Base-by-base conservation (phyloP, 2,329 filamentous ascomycete species). In the Verticillium longisporum region DNA sequence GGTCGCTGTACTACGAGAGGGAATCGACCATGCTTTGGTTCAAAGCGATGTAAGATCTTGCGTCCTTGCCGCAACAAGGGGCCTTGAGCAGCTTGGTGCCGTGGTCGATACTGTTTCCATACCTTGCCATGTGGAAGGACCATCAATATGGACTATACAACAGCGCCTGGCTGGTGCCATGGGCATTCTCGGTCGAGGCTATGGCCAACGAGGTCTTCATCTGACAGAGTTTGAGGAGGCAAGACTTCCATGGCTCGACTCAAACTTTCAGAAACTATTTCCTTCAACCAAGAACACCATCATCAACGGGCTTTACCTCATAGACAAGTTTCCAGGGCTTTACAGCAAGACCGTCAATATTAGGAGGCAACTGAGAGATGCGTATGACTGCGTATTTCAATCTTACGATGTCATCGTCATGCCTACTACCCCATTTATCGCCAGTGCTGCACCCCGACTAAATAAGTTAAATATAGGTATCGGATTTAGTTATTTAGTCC, bases 281-380 rank as follows among this genome's bases (percentile, higher is more conserved):
- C 78, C 75, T 14, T 78, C 79, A 0, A 83, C 81, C 0, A 83
- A 83, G 63, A 84, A 84, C 64, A 81, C 81, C 4, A 77, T 82
- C 56, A 76, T 83, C 56, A 82, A 83, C 57, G 81, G 80, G 0
- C 66, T 79, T 0, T 83, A 83, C 58, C 72, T 81, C 0, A 66
- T 71, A 37, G 69, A 78, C 10, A 67, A 70, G 2, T 80, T 81
- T 61, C 81, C 79, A 0, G 70, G 74, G 1, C 68, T 83, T 0
- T 78, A 81, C 50, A 75, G 74, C n/a, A 81, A 81, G 65, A 73
- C 78, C 0, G 74, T 78, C n/a, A 83, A 83, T 64, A 71, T 82
- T 1, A 74, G 75, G 0, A 73, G 78, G 4, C 73, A 77, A 61
- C 72, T 83, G 10, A 71, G 75, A n/a, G 79, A 80, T 36, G 75